Percentiles rank a stretch among this genome's conserved stretches.
phyloP scores from a whole-genome alignment of 306 rosid species.

The Gastrolobium villosum region DNA sequence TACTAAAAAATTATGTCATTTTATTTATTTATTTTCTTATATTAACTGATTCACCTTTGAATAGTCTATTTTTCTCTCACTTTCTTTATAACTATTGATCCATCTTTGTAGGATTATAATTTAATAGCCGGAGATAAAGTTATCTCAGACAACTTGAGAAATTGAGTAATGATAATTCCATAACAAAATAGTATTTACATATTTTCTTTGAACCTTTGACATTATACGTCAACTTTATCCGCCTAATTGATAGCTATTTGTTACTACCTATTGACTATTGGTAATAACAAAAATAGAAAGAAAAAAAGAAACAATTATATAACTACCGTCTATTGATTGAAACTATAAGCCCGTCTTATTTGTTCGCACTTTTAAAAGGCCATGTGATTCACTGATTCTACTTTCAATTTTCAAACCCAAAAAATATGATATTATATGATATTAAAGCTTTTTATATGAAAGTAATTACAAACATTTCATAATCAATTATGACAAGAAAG shows the following conservation, averaged over 20 bases:
- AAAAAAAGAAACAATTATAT: background rate
- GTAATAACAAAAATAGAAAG: constrained; percentile 11
- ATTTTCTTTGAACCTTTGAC: constrained; percentile 1
- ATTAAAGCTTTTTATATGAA: too few species aligned
- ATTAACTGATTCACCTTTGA: too few species aligned
- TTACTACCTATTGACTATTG: background rate
- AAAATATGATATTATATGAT: background rate
- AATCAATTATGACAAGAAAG: background rate
- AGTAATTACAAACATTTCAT: too few species aligned
- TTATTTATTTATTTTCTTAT: too few species aligned
- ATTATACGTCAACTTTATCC: background rate
- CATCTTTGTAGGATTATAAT: too few species aligned
- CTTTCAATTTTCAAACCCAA: background rate
- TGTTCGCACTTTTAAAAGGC: background rate
- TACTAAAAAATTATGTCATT: too few species aligned
- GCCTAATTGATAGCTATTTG: background rate
- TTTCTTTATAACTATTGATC: too few species aligned
- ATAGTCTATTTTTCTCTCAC: too few species aligned
- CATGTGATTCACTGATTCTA: constrained; percentile 23
- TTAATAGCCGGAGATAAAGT: too few species aligned
- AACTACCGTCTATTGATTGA: background rate
- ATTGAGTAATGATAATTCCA: too few species aligned
- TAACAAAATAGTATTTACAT: background rate
- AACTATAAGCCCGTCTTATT: background rate
- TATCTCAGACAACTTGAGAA: too few species aligned